Conservation (phyloP, 2,329 filamentous ascomycete species). For the Aspergillus thermomutatus region DNA sequence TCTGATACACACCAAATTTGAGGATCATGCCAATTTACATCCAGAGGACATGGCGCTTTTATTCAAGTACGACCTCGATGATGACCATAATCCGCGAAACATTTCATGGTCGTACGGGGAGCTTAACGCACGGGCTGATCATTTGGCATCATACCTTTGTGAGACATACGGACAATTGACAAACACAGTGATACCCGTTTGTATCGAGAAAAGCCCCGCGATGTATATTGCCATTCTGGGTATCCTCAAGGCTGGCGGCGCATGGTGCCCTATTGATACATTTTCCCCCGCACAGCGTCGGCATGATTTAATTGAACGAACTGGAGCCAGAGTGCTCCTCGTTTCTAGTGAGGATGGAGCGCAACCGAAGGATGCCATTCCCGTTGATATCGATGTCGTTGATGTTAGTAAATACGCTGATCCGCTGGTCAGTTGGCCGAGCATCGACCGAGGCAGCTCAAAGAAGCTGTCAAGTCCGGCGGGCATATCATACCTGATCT, state of each 20-base stretch:
- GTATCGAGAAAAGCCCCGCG: slow-evolving; percentile 38
- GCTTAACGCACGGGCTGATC: slow-evolving; percentile 33
- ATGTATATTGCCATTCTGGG: slow-evolving; percentile 42
- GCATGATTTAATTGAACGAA: slow-evolving; percentile 38
- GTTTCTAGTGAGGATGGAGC: slow-evolving; percentile 20
- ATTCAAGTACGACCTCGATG: slow-evolving; percentile 26
- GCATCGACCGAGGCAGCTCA: neutral
- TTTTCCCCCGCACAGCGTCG: slow-evolving; percentile 37
- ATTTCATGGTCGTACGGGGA: slow-evolving; percentile 32
- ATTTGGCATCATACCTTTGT: slow-evolving; percentile 28
- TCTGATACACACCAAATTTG: slow-evolving; percentile 28
- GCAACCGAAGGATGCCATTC: slow-evolving; percentile 24
- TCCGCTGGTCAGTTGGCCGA: neutral
- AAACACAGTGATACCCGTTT: slow-evolving; percentile 33
- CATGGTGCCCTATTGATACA: slow-evolving; percentile 42
- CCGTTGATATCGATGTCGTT: slow-evolving; percentile 25
- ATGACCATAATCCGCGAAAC: slow-evolving; percentile 14
- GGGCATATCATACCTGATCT: slow-evolving; percentile 38
- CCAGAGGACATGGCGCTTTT: slow-evolving; percentile 27
- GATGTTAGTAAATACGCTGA: slow-evolving; percentile 23
- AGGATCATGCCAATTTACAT: slow-evolving; percentile 20
- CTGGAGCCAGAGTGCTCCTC: slow-evolving; percentile 28
- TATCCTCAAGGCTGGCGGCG: slow-evolving; percentile 42
- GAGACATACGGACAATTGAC: slow-evolving; percentile 22
- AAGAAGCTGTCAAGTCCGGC: slow-evolving; percentile 8